Evolutionary conservation across 148 eudicot species (phyloP).

Genomic region (Rhododendron williamsianum): DNA sequence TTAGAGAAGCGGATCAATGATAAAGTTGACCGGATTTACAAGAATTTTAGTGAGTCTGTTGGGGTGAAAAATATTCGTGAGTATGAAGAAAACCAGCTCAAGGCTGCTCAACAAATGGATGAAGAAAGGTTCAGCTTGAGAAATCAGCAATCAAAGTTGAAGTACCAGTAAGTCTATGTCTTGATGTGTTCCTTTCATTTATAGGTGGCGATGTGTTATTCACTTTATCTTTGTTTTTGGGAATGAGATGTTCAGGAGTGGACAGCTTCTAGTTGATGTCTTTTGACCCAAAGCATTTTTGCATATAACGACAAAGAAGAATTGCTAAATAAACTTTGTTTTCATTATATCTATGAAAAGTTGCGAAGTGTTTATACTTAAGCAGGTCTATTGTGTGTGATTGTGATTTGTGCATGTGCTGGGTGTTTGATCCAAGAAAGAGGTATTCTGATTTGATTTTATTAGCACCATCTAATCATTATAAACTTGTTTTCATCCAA

Average conservation of each 20-base stretch:
- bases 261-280: neutral
- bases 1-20: slow-evolving; percentile 82
- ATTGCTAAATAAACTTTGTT: neutral
- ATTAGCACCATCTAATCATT: neutral
- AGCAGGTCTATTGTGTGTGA: neutral
- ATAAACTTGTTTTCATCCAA: neutral
- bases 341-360: neutral
- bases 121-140: slow-evolving; percentile 74
- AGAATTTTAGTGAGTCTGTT: slow-evolving; percentile 77
- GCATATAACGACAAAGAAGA: neutral
- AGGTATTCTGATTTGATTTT: neutral
- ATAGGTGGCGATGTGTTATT: neutral
- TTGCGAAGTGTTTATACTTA: neutral
- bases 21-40: slow-evolving; percentile 68
- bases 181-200: neutral
- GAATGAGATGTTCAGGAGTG: neutral
- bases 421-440: neutral
- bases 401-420: neutral
- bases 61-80: slow-evolving; percentile 86
- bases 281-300: neutral
- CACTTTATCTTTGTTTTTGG: neutral
- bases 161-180: slow-evolving; percentile 71
- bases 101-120: slow-evolving; percentile 66
- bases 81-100: slow-evolving; percentile 91
- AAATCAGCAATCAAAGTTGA: slow-evolving; percentile 87